phyloP scores from a whole-genome alignment of 1,284 basidiomycete genomes.

The Fomitiporia mediterranea region DNA sequence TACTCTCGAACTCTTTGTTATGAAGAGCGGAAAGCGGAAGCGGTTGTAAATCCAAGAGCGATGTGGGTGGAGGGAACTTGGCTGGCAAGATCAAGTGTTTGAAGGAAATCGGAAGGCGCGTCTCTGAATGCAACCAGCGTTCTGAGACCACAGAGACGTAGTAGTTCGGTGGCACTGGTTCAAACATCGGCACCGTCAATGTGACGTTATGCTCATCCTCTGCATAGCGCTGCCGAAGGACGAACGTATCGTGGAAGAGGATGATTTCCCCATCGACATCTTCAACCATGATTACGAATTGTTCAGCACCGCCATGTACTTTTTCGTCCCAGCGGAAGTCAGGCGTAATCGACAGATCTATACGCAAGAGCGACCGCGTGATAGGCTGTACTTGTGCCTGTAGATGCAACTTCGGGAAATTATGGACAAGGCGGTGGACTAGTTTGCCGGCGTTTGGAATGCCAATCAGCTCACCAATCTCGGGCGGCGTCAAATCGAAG shows the following conservation, averaged over 20 bases:
- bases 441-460: conserved; percentile 89
- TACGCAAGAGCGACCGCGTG: conserved; percentile 81
- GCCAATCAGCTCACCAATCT: conserved; percentile 92
- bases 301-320: conserved; percentile 83
- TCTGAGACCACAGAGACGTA: conserved; percentile 95
- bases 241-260: conserved; percentile 90
- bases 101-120: conserved; percentile 93
- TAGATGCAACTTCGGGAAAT: conserved; percentile 91
- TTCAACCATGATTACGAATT: conserved; percentile 92
- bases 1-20: conserved; percentile 84
- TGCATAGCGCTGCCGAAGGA: conserved; percentile 88
- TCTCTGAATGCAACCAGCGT: conserved; percentile 94
- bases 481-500: conserved; percentile 51
- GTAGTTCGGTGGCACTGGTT: conserved; percentile 96
- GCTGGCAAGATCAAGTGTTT: conserved; percentile 97
- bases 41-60: conserved; percentile 89
- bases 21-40: conserved; percentile 89
- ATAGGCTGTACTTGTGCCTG: conserved; percentile 95
- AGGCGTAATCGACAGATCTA: conserved; percentile 88
- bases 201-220: conserved; percentile 93
- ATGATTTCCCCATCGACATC: conserved; percentile 97
- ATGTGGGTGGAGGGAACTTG: conserved; percentile 91
- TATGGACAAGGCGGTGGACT: conserved; percentile 93
- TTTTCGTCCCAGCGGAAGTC: conserved; percentile 98
- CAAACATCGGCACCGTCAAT: conserved; percentile 93